phyloP scores from a whole-genome alignment of 2,329 filamentous ascomycete genomes.

The Fusarium tuaranense region DNA sequence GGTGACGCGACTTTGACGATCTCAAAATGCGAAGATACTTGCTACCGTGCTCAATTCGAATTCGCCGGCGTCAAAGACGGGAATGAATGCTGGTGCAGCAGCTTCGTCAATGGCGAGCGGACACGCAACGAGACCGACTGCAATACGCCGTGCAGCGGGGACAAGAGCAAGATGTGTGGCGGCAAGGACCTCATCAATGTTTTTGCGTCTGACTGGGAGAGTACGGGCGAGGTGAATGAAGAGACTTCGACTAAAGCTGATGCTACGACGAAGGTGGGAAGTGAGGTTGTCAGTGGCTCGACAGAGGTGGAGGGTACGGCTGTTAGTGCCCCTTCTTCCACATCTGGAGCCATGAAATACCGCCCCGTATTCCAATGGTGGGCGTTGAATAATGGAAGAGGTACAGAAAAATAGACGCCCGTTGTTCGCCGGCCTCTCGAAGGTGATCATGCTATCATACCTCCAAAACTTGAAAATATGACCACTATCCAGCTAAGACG shows the following conservation, averaged over 20 bases:
- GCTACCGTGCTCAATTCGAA: background rate
- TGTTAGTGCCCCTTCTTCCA: background rate
- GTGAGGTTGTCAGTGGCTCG: background rate
- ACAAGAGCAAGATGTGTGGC: background rate
- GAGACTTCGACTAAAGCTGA: background rate
- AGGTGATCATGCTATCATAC: too few species aligned
- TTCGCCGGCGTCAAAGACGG: background rate
- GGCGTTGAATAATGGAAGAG: background rate
- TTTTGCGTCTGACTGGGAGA: background rate
- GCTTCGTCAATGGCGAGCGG: background rate
- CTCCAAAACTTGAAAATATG: too few species aligned
- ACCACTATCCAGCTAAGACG: too few species aligned
- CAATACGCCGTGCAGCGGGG: background rate
- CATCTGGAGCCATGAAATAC: background rate
- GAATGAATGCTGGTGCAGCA: background rate
- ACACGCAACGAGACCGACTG: background rate
- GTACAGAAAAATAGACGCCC: too few species aligned
- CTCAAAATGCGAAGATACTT: background rate
- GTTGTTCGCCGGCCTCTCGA: too few species aligned
- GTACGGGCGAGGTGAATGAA: background rate
- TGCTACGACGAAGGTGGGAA: background rate
- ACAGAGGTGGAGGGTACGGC: background rate
- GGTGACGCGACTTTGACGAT: background rate
- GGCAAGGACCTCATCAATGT: background rate
- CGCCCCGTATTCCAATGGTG: background rate